Conservation (phyloP, 1,284 basidiomycete genomes). For the Mycena citricolor region DNA sequence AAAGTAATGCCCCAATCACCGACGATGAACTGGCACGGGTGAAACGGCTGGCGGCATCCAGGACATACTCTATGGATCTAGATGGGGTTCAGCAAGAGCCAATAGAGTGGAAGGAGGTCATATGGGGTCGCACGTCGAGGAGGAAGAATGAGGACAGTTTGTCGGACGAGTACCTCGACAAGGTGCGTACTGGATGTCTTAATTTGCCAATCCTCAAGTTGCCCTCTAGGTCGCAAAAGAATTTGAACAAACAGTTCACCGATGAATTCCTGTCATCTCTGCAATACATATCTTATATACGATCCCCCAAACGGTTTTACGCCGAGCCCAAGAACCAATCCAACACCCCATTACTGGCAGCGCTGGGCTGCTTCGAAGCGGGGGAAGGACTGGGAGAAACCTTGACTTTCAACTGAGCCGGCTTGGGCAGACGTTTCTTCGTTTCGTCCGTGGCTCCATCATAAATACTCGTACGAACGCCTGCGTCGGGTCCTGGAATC, state of each 20-base stretch:
- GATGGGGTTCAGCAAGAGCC: slow-evolving; percentile 17
- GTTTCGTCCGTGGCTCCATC: too few species aligned
- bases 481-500: too few species aligned
- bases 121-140: slow-evolving; percentile 21
- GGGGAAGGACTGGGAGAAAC: too few species aligned
- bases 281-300: too few species aligned
- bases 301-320: too few species aligned
- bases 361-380: too few species aligned
- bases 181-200: slow-evolving; percentile 7
- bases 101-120: slow-evolving; percentile 25
- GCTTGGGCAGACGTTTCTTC: too few species aligned
- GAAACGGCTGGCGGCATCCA: slow-evolving; percentile 43
- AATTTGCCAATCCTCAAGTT: not conserved
- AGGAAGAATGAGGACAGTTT: slow-evolving; percentile 15
- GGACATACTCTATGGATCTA: slow-evolving; percentile 22
- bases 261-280: not conserved
- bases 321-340: too few species aligned
- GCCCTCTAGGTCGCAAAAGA: slow-evolving; percentile 17
- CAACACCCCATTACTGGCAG: too few species aligned
- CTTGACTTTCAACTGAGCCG: too few species aligned
- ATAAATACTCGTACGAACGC: slow-evolving; percentile 18
- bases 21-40: slow-evolving; percentile 50
- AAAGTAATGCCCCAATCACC: slow-evolving; percentile 40
- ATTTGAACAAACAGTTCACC: slow-evolving; percentile 16
- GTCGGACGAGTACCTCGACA: slow-evolving; percentile 22